Conservation (phyloP, 1,139 yeast genomes). For the Blastobotrys niveus region DNA sequence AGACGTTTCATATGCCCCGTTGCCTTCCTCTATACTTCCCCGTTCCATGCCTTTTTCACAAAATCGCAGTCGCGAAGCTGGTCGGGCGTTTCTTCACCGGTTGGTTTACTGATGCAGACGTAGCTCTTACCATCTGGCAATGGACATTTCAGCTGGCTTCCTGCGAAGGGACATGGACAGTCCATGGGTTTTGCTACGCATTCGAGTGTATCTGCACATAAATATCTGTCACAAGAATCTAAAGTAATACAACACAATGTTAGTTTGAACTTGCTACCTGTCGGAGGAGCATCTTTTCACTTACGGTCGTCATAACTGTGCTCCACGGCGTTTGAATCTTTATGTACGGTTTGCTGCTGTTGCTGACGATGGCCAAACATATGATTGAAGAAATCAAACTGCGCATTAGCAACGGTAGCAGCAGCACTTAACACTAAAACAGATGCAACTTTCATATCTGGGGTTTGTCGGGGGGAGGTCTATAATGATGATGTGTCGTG, state of each 20-base stretch:
- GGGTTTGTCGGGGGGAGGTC: too few species aligned
- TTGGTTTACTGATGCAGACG: slow-evolving; percentile 77
- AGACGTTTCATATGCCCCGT: too few species aligned
- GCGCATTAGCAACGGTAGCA: slow-evolving; percentile 21
- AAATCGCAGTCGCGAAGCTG: slow-evolving; percentile 36
- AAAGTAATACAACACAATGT: too few species aligned
- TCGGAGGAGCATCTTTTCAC: slow-evolving; percentile 10
- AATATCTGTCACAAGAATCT: slow-evolving; percentile 52
- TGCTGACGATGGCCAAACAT: slow-evolving; percentile 30
- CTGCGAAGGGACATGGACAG: slow-evolving; percentile 90
- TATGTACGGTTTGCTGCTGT: slow-evolving; percentile 22
- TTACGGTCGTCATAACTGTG: slow-evolving; percentile 31
- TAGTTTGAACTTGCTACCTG: background rate
- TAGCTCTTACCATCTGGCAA: slow-evolving; percentile 60
- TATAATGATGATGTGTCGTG: too few species aligned
- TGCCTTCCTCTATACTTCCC: slow-evolving; percentile 30
- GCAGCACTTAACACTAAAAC: slow-evolving; percentile 4
- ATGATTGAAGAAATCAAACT: slow-evolving; percentile 35
- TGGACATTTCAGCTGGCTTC: slow-evolving; percentile 73
- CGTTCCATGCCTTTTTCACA: slow-evolving; percentile 41
- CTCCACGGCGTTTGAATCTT: slow-evolving; percentile 32
- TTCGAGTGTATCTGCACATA: slow-evolving; percentile 74
- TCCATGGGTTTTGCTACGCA: slow-evolving; percentile 66
- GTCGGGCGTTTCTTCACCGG: slow-evolving; percentile 32
- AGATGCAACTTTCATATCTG: background rate